phyloP scores from a whole-genome alignment of 441 rosid species.

The Erodium chrysanthum region DNA sequence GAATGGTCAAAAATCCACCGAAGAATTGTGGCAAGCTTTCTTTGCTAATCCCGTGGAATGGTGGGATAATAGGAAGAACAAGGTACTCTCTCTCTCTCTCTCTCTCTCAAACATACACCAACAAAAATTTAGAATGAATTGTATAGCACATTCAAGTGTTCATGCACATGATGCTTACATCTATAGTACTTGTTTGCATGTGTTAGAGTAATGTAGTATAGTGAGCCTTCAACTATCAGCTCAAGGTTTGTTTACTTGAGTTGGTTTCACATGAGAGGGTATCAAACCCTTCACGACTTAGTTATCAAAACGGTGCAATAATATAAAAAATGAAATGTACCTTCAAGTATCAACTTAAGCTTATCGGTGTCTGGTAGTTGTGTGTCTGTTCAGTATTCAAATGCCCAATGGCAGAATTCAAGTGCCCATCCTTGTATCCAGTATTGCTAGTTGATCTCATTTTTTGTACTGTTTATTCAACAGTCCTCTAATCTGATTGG shows the following conservation, averaged over 20 bases:
- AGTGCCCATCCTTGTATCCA: too few species aligned
- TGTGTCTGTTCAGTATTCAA: background rate
- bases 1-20: conserved; percentile 22
- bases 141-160: background rate
- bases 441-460: background rate
- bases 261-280: background rate
- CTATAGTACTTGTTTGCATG: background rate
- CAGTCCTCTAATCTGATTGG: background rate
- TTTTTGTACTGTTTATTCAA: background rate
- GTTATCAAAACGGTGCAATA: too few species aligned
- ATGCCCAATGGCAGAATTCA: background rate
- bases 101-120: background rate
- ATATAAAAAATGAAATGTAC: too few species aligned
- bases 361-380: too few species aligned
- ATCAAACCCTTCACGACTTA: background rate
- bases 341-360: too few species aligned
- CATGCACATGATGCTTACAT: background rate
- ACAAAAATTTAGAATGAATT: background rate
- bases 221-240: background rate
- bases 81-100: conserved; percentile 27
- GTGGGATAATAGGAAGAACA: conserved; percentile 64
- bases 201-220: background rate
- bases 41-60: conserved; percentile 52
- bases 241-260: background rate
- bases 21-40: conserved; percentile 59